These are phyloP conservation scores for Collybiopsis luxurians DNA, from an alignment of 768 basidiomycete species.

Conservation along the genomic window DNA sequence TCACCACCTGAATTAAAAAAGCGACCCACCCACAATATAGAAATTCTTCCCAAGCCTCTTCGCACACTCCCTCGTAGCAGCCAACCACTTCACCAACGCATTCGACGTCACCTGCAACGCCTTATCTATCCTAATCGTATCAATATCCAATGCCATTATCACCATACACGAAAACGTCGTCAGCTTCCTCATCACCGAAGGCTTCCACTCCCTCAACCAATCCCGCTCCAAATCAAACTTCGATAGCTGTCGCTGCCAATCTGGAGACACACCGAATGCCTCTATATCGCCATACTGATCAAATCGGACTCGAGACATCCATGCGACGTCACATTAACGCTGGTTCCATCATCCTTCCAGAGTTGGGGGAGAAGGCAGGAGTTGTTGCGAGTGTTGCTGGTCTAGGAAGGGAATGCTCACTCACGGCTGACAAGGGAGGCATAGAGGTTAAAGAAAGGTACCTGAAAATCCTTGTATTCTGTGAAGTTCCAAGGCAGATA, in stretches of 20 bases:
- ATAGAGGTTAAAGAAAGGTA: conserved; percentile 26
- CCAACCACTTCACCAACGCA: conserved; percentile 74
- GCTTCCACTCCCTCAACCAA: conserved; percentile 90
- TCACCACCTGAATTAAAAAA: no score
- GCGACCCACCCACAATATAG: conserved; percentile 80
- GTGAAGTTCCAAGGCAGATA: conserved; percentile 84
- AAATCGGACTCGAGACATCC: background rate
- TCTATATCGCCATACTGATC: conserved; percentile 53
- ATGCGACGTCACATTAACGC: conserved; percentile 27
- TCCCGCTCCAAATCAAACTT: conserved; percentile 83
- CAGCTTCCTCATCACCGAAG: conserved; percentile 74
- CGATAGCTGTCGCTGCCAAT: background rate
- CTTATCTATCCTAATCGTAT: conserved; percentile 95
- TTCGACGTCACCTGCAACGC: conserved; percentile 87
- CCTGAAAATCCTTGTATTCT: conserved; percentile 79
- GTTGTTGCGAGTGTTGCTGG: conserved; percentile 64
- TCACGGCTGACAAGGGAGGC: no score
- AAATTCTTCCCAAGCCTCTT: conserved; percentile 79
- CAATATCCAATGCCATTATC: conserved; percentile 85
- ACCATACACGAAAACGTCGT: conserved; percentile 80
- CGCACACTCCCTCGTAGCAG: conserved; percentile 75
- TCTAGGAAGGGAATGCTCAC: no score
- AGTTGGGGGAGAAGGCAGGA: conserved; percentile 77
- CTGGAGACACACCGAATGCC: conserved; percentile 85
- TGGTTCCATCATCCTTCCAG: conserved; percentile 73